Evolutionary conservation across 2,329 filamentous ascomycete genomes (phyloP).

Genomic region (Podosphaera aphanis): DNA sequence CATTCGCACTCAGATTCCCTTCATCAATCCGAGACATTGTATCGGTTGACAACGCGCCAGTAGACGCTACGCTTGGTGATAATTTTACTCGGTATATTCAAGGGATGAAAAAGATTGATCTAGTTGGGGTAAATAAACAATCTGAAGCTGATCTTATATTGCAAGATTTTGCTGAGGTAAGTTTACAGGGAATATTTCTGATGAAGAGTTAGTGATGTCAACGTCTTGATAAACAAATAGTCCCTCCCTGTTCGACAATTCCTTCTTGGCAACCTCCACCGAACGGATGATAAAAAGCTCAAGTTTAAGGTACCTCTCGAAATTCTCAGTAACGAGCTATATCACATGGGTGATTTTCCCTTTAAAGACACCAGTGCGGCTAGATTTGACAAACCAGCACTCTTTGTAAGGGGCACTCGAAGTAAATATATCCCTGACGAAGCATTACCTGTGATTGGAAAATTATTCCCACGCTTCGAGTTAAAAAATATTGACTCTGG

Average conservation of each 20-base stretch:
- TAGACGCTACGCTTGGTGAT: constrained; percentile 51
- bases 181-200: constrained; percentile 1
- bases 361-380: constrained; percentile 46
- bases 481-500: constrained; percentile 54
- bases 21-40: constrained; percentile 46
- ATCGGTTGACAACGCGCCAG: constrained; percentile 76
- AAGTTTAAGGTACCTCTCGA: constrained; percentile 62
- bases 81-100: constrained; percentile 62
- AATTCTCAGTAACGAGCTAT: constrained; percentile 41
- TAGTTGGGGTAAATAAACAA: constrained; percentile 39
- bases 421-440: constrained; percentile 68
- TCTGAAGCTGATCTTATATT: constrained; percentile 64
- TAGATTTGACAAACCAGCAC: constrained; percentile 51
- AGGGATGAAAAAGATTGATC: constrained; percentile 65
- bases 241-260: constrained; percentile 68
- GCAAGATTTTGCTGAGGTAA: constrained; percentile 44
- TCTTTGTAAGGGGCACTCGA: constrained; percentile 58
- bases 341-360: constrained; percentile 64
- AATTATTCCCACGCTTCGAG: constrained; percentile 60
- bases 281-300: constrained; percentile 27
- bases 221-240: constrained; percentile 17
- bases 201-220: too few species aligned
- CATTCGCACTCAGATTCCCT: constrained; percentile 50
- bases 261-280: constrained; percentile 62
- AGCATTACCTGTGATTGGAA: constrained; percentile 51